Percentiles rank a stretch among this genome's conserved stretches.
phyloP scores from a whole-genome alignment of 257 asterid species.

The Przewalskia tangutica region DNA sequence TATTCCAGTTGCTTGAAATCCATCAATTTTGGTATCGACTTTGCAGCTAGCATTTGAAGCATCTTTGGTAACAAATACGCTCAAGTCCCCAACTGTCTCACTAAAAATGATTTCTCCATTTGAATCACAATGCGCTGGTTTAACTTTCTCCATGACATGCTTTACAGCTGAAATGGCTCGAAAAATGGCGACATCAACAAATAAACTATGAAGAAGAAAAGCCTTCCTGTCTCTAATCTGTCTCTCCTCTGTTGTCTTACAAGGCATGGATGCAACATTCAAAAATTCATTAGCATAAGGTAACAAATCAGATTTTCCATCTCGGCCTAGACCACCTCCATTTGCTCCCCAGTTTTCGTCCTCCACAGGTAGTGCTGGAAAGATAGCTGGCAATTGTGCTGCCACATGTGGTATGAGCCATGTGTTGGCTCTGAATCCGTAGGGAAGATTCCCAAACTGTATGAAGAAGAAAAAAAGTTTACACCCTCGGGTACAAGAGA shows the following conservation, averaged over 20 bases:
- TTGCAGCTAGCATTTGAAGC: conserved; percentile 77
- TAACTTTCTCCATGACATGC: conserved; percentile 54
- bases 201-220: conserved; percentile 86
- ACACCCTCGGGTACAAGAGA: neutral
- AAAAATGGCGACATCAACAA: conserved; percentile 90
- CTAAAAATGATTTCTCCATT: conserved; percentile 25
- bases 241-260: conserved; percentile 93
- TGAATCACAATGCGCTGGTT: conserved; percentile 31
- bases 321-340: conserved; percentile 96
- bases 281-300: conserved; percentile 74
- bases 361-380: conserved; percentile 82
- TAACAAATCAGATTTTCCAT: conserved; percentile 67
- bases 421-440: conserved; percentile 92
- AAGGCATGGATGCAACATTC: conserved; percentile 87
- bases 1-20: conserved; percentile 60
- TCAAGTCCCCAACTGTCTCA: conserved; percentile 75
- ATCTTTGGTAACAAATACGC: conserved; percentile 62
- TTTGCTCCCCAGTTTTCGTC: conserved; percentile 95
- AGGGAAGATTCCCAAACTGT: conserved; percentile 95
- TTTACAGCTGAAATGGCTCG: conserved; percentile 65
- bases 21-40: conserved; percentile 86
- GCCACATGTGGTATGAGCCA: conserved; percentile 94
- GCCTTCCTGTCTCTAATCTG: conserved; percentile 91
- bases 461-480: conserved; percentile 4
- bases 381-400: conserved; percentile 57